Base-by-base conservation (phyloP, 148 eudicot species). In the Selenicereus undatus region DNA sequence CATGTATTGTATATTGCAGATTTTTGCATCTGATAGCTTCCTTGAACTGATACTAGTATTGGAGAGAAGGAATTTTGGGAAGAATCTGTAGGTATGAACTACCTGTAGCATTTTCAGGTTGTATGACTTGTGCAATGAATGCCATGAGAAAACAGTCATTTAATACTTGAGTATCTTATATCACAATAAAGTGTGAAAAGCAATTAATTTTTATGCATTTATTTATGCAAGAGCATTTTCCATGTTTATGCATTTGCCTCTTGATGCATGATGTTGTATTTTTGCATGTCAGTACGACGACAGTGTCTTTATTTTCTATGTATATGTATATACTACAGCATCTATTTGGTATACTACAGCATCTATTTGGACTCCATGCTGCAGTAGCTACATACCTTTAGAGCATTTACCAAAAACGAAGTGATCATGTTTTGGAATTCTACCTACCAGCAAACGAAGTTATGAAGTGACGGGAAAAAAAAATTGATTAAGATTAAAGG, bases 11-110 rank as follows among this genome's bases (percentile, higher is more conserved):
- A 69, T 78, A 27, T 82, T 91, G 90, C 92, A 97, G 98, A 97
- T 97, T 79, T 97, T 92, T 89, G 99, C 98, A 76, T 97, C 99
- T 69, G 99, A 97, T 85, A 97, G 99, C 93, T 97, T 97, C 87
- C 92, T 97, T 81, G 98, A 94, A 81, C 82, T 97, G 87, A 97
- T 98, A 45, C n/a, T 98, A 97, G 85, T 94, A 76, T 83, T 87
- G 94, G 18, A 86, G 99, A 42, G 99, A 97, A 89, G 99, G 94
- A 89, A 92, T 97, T 80, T 81, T 97, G 78, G 99, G 99, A 85
- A 90, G 98, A 85, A 97, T 94, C 77, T 97, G 99, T 76, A 86
- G 99, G 99, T 97, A 86, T 83, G 87, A 71, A 70, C 71, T 60
- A 36, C 27, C 75, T 81, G 21, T 51, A 30, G 65, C 32, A 58